phyloP scores from a whole-genome alignment of 202 grass and related monocot species.

The Hordeum pubiflorum region DNA sequence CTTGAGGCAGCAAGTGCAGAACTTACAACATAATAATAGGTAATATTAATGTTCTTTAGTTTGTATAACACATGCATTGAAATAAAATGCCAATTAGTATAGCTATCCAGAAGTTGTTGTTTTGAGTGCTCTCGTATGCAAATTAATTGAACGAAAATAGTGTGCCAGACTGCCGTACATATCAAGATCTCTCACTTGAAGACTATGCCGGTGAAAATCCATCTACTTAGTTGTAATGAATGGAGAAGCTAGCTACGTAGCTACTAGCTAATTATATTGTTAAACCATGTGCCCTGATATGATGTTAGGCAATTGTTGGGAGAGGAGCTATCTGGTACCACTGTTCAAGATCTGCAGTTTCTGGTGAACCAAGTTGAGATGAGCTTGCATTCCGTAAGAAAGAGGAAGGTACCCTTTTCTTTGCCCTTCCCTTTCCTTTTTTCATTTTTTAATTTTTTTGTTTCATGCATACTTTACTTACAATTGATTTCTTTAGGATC shows the following conservation, averaged over 20 bases:
- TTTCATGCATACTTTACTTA: neutral
- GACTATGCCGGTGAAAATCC: neutral
- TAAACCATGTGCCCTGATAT: neutral
- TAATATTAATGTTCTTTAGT: slow-evolving; percentile 7
- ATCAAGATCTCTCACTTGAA: neutral
- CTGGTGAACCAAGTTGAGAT: slow-evolving; percentile 45
- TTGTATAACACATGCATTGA: neutral
- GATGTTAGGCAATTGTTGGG: slow-evolving; percentile 38
- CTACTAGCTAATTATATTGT: neutral
- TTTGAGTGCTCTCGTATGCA: neutral
- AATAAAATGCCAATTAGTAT: neutral
- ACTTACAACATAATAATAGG: slow-evolving; percentile 48
- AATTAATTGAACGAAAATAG: neutral
- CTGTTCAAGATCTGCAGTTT: slow-evolving; percentile 33
- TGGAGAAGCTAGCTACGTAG: neutral
- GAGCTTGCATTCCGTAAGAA: slow-evolving; percentile 37
- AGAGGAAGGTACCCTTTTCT: slow-evolving; percentile 37
- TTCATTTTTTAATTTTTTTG: neutral
- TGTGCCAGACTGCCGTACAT: neutral
- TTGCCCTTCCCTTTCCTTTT: neutral
- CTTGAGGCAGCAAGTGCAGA: slow-evolving; percentile 48
- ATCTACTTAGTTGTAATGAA: neutral
- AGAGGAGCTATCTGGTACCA: slow-evolving; percentile 37
- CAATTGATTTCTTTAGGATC: slow-evolving; percentile 15
- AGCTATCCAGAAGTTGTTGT: neutral